Percentiles rank a stretch among this genome's conserved stretches.
Conservation (phyloP, 2,329 filamentous ascomycete species). For the Tothia fuscella region DNA sequence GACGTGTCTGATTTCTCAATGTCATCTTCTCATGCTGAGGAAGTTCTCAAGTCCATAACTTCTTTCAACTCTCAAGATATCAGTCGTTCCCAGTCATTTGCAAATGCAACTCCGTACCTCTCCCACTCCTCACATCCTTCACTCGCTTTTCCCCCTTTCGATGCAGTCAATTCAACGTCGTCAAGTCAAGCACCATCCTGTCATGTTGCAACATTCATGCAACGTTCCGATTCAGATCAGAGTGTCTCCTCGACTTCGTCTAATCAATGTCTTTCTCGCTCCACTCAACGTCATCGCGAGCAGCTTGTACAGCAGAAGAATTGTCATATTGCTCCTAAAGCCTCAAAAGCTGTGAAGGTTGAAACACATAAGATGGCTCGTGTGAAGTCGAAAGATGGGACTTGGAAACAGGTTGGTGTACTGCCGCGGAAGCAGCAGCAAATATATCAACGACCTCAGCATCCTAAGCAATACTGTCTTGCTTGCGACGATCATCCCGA, state of each 20-base stretch:
- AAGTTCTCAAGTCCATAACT: not conserved
- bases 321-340: conserved; percentile 6
- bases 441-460: conserved; percentile 53
- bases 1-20: conserved; percentile 6
- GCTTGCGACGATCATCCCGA: conserved; percentile 60
- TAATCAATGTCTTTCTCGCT: conserved; percentile 7
- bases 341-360: not conserved
- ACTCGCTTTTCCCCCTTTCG: conserved; percentile 5
- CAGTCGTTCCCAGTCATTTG: conserved; percentile 5
- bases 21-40: conserved; percentile 1
- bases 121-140: conserved; percentile 1
- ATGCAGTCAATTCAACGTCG: conserved; percentile 1
- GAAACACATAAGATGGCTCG: conserved; percentile 9
- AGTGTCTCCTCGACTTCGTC: conserved; percentile 6
- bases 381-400: conserved; percentile 6
- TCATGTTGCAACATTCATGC: not conserved
- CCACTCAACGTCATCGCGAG: conserved; percentile 5
- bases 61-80: conserved; percentile 1
- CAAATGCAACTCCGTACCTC: not conserved
- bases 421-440: conserved; percentile 2
- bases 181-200: not conserved
- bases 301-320: conserved; percentile 2
- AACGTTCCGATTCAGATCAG: not conserved
- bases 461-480: conserved; percentile 58
- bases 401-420: conserved; percentile 3